Evolutionary conservation across 768 basidiomycete species (phyloP).

Genomic region (Pulveroboletus frians): DNA sequence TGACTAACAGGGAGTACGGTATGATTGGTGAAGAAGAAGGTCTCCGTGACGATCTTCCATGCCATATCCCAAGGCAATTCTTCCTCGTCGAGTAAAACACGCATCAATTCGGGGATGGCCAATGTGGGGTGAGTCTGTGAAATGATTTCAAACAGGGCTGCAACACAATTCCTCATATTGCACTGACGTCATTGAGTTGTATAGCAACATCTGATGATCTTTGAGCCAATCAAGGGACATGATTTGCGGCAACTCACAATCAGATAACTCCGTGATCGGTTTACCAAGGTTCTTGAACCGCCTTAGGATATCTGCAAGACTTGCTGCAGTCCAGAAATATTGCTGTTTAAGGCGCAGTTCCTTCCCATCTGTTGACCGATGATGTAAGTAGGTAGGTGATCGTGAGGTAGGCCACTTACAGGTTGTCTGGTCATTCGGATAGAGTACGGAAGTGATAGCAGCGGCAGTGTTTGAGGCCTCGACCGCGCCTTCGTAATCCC

Average conservation of each 20-base stretch:
- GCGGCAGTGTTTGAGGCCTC: conserved; percentile 85
- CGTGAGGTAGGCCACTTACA: conserved; percentile 33
- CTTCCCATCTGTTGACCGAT: conserved; percentile 57
- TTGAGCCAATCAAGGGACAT: conserved; percentile 3
- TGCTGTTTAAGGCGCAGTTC: conserved; percentile 93
- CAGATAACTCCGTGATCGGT: conserved; percentile 74
- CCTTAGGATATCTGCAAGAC: conserved; percentile 82
- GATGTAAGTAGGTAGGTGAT: not conserved
- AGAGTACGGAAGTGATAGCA: conserved; percentile 91
- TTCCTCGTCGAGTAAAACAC: conserved; percentile 88
- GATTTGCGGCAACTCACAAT: conserved; percentile 47
- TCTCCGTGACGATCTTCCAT: conserved; percentile 85
- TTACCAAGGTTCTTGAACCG: conserved; percentile 89
- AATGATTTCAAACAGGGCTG: conserved; percentile 1
- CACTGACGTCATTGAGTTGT: conserved; percentile 84
- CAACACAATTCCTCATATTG: not conserved
- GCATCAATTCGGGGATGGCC: conserved; percentile 93
- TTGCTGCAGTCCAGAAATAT: conserved; percentile 92
- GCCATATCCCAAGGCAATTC: conserved; percentile 77
- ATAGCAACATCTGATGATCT: conserved; percentile 66
- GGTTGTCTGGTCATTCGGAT: conserved; percentile 89
- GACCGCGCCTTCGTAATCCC: conserved; percentile 88
- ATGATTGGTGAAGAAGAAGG: conserved; percentile 96
- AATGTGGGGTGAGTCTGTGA: conserved; percentile 90
- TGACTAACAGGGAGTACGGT: conserved; percentile 78